A percentile compares a stretch with the other conserved stretches of the same genome.
phyloP scores from a whole-genome alignment of 495 filamentous ascomycete genomes.

The Ascobolus immersus region DNA sequence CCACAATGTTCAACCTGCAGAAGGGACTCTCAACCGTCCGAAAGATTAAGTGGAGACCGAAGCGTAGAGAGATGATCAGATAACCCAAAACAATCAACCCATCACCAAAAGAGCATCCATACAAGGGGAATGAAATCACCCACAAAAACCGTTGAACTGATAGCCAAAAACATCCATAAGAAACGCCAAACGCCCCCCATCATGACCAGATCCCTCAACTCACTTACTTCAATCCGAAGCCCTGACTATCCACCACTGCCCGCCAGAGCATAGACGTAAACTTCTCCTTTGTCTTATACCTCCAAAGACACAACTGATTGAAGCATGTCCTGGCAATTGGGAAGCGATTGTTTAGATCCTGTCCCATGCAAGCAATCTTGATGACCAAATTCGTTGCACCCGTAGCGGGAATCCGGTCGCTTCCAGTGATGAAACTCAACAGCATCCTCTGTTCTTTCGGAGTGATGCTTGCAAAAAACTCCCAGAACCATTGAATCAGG shows the following conservation, averaged over 20 bases:
- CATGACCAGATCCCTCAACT: too few relatives aligned
- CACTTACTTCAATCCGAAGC: slow-evolving; percentile 65
- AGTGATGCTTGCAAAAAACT: slow-evolving; percentile 39
- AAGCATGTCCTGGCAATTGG: slow-evolving; percentile 82
- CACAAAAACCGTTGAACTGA: too few relatives aligned
- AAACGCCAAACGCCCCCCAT: too few relatives aligned
- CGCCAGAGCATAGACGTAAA: slow-evolving; percentile 55
- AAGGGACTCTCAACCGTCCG: too few relatives aligned
- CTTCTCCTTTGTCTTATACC: slow-evolving; percentile 36
- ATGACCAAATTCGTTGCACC: slow-evolving; percentile 63
- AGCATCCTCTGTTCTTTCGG: slow-evolving; percentile 50
- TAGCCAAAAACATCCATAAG: too few relatives aligned
- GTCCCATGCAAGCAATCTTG: slow-evolving; percentile 45
- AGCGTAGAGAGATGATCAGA: too few relatives aligned
- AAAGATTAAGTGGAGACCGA: too few relatives aligned
- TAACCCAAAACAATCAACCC: too few relatives aligned
- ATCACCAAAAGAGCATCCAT: too few relatives aligned
- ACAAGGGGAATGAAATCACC: too few relatives aligned
- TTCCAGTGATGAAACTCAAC: slow-evolving; percentile 75
- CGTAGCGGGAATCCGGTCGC: slow-evolving; percentile 77
- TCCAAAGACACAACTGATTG: slow-evolving; percentile 55
- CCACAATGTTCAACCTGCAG: too few relatives aligned
- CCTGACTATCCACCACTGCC: slow-evolving; percentile 72
- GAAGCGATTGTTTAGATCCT: slow-evolving; percentile 46
- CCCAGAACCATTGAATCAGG: slow-evolving; percentile 73